Evolutionary conservation across 2,329 filamentous ascomycete genomes (phyloP).

Genomic region (Colletotrichum endophyticum): DNA sequence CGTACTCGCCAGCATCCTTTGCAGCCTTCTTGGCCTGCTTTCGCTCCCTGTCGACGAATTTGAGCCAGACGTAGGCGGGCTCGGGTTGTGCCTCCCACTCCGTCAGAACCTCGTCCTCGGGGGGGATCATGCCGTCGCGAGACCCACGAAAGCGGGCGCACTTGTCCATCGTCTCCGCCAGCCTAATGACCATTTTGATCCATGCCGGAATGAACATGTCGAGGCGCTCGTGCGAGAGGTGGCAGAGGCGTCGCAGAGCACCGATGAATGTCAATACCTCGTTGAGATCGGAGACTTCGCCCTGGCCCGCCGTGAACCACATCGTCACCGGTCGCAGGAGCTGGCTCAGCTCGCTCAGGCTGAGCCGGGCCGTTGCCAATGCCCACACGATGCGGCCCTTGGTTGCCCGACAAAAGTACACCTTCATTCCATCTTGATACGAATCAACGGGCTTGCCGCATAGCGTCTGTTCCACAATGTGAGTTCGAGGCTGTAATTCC

Average conservation of each 20-base stretch:
- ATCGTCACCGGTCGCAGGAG: neutral
- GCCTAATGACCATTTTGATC: neutral
- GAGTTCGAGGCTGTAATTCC: neutral
- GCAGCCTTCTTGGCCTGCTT: neutral
- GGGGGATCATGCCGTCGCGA: neutral
- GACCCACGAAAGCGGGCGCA: neutral
- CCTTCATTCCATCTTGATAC: neutral
- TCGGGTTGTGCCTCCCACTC: neutral
- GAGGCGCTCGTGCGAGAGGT: neutral
- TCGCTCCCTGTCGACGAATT: neutral
- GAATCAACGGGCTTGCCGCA: neutral
- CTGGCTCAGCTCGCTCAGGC: neutral
- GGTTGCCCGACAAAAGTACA: neutral
- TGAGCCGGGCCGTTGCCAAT: neutral
- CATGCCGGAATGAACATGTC: neutral
- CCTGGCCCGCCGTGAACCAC: neutral
- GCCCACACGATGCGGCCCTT: neutral
- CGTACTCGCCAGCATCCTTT: neutral
- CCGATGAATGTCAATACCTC: neutral
- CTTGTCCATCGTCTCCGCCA: neutral
- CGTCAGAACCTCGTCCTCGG: neutral
- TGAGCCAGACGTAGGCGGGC: neutral
- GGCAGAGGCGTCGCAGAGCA: neutral
- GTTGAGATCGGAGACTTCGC: neutral
- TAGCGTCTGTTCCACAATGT: neutral